phyloP scores from a whole-genome alignment of 1,284 basidiomycete genomes.

The Schizophyllum commune region DNA sequence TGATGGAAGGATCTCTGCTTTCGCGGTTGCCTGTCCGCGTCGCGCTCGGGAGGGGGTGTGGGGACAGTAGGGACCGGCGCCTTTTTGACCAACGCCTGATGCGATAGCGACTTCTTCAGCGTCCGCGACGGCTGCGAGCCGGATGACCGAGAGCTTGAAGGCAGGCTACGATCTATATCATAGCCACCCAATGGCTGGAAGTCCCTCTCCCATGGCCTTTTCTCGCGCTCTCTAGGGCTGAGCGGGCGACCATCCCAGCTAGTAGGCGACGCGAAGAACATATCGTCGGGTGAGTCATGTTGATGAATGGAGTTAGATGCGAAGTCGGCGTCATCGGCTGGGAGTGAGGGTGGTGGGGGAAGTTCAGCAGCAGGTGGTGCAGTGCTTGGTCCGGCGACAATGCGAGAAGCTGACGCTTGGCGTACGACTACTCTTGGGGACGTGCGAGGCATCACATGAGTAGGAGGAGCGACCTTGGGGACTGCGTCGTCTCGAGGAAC shows the following conservation, averaged over 20 bases:
- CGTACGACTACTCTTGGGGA: slow-evolving; percentile 29
- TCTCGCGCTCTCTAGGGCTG: no score
- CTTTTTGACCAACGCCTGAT: slow-evolving; percentile 40
- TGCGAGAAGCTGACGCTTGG: slow-evolving; percentile 31
- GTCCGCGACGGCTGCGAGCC: slow-evolving; percentile 19
- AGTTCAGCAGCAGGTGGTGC: slow-evolving; percentile 21
- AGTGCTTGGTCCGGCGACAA: slow-evolving; percentile 15
- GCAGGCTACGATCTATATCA: no score
- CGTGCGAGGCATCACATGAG: slow-evolving; percentile 5
- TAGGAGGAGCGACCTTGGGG: slow-evolving; percentile 1
- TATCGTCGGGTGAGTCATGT: not conserved
- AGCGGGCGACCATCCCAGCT: no score
- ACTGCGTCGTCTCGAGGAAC: not conserved
- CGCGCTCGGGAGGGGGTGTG: slow-evolving; percentile 16
- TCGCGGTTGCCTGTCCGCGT: slow-evolving; percentile 24
- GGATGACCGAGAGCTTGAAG: slow-evolving; percentile 15
- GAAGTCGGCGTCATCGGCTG: slow-evolving; percentile 16
- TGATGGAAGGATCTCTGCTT: slow-evolving; percentile 43
- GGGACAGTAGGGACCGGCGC: slow-evolving; percentile 14
- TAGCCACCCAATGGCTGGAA: no score
- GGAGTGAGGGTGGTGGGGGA: slow-evolving; percentile 28
- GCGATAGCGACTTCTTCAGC: slow-evolving; percentile 51
- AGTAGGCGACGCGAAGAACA: no score
- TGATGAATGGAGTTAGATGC: slow-evolving; percentile 11
- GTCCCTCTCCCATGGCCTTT: no score